Conservation (phyloP, 208 protist species). For the Acanthamoeba culbertsoni region DNA sequence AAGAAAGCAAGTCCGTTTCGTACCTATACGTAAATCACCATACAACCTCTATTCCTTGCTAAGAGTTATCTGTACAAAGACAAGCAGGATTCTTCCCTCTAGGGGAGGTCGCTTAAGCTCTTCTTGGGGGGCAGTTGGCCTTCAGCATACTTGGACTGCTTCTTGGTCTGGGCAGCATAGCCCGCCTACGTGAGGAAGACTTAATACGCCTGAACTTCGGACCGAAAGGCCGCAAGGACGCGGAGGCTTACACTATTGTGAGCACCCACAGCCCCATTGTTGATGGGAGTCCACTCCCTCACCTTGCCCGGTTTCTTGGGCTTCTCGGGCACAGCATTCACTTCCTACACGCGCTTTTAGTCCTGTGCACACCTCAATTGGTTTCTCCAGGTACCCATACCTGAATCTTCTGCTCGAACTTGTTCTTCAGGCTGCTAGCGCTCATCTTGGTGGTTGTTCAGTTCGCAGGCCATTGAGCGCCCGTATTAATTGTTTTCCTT, state of each 20-base stretch:
- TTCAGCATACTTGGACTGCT: neutral
- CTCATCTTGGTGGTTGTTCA: neutral
- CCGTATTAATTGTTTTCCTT: no score
- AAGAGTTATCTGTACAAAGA: neutral
- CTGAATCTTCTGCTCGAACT: neutral
- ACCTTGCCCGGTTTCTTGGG: neutral
- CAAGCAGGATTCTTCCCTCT: neutral
- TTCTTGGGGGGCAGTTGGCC: slow-evolving; percentile 49
- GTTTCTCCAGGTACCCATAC: neutral
- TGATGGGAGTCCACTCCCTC: slow-evolving; percentile 18
- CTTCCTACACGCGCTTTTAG: neutral
- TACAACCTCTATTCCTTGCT: no score
- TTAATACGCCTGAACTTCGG: neutral
- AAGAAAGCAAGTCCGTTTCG: neutral
- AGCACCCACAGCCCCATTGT: neutral
- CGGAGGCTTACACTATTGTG: neutral
- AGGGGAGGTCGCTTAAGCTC: slow-evolving; percentile 11
- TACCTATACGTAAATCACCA: neutral
- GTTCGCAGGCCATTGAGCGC: no score
- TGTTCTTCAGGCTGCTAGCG: neutral
- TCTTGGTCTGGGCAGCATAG: neutral
- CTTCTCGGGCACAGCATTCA: neutral
- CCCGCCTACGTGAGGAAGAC: neutral
- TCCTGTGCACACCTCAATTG: neutral
- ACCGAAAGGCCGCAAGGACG: neutral